These are phyloP conservation scores for Fusarium pseudocircinatum DNA, from an alignment of 2,329 filamentous ascomycete genomes.

Conservation along the genomic window DNA sequence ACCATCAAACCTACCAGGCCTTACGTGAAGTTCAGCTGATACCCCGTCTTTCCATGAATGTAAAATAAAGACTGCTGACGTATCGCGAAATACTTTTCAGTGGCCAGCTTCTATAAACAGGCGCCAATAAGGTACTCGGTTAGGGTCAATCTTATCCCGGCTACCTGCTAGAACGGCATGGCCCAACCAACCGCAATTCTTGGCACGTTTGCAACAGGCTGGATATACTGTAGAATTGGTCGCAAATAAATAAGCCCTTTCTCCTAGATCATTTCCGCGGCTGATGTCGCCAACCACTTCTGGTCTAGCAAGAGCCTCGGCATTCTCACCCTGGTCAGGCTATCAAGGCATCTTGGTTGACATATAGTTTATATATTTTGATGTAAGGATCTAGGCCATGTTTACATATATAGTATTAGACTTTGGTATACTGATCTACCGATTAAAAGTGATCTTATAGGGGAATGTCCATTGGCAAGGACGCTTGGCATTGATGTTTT, in stretches of 20 bases:
- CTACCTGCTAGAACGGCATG: background rate
- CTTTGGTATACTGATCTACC: background rate
- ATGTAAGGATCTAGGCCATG: accelerated
- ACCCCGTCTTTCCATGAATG: accelerated
- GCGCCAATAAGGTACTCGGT: background rate
- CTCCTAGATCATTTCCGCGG: background rate
- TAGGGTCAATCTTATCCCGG: background rate
- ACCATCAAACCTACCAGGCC: accelerated
- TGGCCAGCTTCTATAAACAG: accelerated
- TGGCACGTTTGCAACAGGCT: accelerated
- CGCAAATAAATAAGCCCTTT: accelerated
- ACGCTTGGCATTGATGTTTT: background rate
- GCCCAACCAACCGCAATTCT: background rate
- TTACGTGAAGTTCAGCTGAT: background rate
- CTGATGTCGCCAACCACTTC: background rate
- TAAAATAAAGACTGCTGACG: accelerated
- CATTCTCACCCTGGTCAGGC: background rate
- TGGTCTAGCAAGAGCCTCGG: background rate
- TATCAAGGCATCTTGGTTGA: background rate
- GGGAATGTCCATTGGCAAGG: accelerated
- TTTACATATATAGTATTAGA: accelerated
- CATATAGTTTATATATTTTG: accelerated
- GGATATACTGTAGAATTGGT: background rate
- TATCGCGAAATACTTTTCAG: accelerated
- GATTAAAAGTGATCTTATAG: background rate